phyloP scores from a whole-genome alignment of 164 flowering plant genomes.

The Magnolia sinica region DNA sequence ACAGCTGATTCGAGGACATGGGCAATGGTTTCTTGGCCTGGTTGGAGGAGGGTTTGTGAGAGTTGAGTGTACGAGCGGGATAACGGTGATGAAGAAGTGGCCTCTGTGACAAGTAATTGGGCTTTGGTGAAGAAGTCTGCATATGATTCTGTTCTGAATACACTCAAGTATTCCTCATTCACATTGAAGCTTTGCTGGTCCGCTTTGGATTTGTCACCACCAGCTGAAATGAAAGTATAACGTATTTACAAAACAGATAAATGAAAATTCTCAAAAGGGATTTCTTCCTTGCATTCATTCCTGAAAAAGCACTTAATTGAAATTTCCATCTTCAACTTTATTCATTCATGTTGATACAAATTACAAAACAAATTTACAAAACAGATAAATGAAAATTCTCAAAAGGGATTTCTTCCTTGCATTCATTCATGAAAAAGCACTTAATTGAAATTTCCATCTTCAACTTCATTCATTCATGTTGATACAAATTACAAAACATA shows the following conservation, averaged over 20 bases:
- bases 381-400: neutral
- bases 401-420: neutral
- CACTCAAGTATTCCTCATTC: conserved; percentile 52
- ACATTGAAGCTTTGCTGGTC: conserved; percentile 31
- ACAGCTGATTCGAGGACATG: conserved; percentile 35
- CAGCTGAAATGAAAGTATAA: conserved; percentile 12
- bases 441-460: neutral
- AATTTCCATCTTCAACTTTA: too few species aligned
- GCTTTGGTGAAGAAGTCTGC: conserved; percentile 47
- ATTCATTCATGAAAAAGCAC: neutral
- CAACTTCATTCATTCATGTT: too few species aligned
- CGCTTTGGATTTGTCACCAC: conserved; percentile 17
- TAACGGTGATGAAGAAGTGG: conserved; percentile 11
- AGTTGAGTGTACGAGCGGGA: conserved; percentile 17
- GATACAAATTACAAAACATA: too few species aligned
- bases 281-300: neutral
- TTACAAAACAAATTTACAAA: neutral
- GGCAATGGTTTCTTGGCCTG: conserved; percentile 46
- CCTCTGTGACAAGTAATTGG: conserved; percentile 29
- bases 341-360: too few species aligned
- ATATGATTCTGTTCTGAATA: conserved; percentile 54
- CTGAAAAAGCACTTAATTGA: neutral
- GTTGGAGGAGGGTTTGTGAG: conserved; percentile 48
- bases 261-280: neutral
- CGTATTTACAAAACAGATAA: neutral